Evolutionary conservation across 352 stramenopile species (phyloP).

Genomic region (Elongisporangium prolatum): DNA sequence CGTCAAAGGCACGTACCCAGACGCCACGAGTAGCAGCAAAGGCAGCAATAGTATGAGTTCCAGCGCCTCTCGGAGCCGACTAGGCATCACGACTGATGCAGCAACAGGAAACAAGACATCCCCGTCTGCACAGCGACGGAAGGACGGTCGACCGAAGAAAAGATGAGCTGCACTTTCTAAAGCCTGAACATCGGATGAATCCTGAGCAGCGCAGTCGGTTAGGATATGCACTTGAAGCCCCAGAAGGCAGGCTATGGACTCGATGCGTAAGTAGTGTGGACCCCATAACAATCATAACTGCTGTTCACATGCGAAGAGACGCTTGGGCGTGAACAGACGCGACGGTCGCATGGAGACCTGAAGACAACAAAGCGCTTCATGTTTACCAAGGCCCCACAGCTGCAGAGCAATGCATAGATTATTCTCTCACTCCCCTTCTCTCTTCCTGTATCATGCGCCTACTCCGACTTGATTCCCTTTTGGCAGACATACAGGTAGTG

Average conservation of each 20-base stretch:
- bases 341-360: no score
- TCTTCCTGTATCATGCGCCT: neutral
- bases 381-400: neutral
- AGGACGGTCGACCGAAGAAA: neutral
- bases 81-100: slow-evolving; percentile 21
- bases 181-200: neutral
- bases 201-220: no score
- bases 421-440: neutral
- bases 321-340: neutral
- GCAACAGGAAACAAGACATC: no score
- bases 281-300: neutral
- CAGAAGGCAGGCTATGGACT: no score
- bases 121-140: neutral
- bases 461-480: slow-evolving; percentile 64
- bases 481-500: slow-evolving; percentile 97
- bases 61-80: slow-evolving; percentile 30
- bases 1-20: slow-evolving; percentile 84
- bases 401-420: neutral
- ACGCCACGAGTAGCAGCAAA: slow-evolving; percentile 23
- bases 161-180: neutral
- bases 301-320: neutral
- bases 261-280: neutral
- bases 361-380: neutral
- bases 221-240: no score
- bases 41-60: slow-evolving; percentile 44